Evolutionary conservation across 2,329 filamentous ascomycete genomes (phyloP).

Genomic region (Microdochium paspali): DNA sequence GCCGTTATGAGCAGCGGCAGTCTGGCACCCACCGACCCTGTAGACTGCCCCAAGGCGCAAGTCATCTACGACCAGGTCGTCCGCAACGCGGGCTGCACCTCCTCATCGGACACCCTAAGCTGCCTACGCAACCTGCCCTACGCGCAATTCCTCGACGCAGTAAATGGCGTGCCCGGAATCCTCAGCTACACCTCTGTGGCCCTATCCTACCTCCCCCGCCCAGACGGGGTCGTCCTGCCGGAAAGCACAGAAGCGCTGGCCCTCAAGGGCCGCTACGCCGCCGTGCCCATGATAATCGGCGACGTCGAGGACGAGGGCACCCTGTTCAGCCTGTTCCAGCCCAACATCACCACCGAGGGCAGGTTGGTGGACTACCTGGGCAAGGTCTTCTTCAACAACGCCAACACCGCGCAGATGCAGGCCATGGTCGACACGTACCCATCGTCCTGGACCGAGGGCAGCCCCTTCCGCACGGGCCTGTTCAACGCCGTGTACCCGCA

Average conservation of each 20-base stretch:
- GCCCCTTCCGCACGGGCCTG: conserved; percentile 47
- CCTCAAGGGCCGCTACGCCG: conserved; percentile 37
- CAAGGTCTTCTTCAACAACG: conserved; percentile 37
- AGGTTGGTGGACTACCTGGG: conserved; percentile 44
- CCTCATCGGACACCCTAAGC: conserved; percentile 35
- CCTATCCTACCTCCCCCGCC: conserved; percentile 52
- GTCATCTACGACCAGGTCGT: conserved; percentile 43
- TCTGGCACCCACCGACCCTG: conserved; percentile 36
- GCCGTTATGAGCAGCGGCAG: conserved; percentile 56
- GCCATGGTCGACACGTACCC: conserved; percentile 45
- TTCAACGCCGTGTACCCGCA: conserved; percentile 51
- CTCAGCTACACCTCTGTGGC: conserved; percentile 48
- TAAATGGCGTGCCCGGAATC: conserved; percentile 47
- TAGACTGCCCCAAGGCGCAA: conserved; percentile 48
- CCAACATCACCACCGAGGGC: conserved; percentile 44
- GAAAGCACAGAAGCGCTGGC: conserved; percentile 9
- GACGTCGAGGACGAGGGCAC: conserved; percentile 60
- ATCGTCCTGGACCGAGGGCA: conserved; percentile 35
- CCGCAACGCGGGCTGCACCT: conserved; percentile 40
- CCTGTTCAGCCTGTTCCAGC: conserved; percentile 48
- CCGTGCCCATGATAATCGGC: conserved; percentile 54
- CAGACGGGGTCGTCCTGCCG: conserved; percentile 44
- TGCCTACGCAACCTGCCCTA: conserved; percentile 47
- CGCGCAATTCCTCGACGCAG: conserved; percentile 42
- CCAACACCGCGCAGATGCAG: conserved; percentile 30